These are phyloP conservation scores for Brassica balearica DNA, from an alignment of 441 rosid genomes.

Conservation along the genomic window DNA sequence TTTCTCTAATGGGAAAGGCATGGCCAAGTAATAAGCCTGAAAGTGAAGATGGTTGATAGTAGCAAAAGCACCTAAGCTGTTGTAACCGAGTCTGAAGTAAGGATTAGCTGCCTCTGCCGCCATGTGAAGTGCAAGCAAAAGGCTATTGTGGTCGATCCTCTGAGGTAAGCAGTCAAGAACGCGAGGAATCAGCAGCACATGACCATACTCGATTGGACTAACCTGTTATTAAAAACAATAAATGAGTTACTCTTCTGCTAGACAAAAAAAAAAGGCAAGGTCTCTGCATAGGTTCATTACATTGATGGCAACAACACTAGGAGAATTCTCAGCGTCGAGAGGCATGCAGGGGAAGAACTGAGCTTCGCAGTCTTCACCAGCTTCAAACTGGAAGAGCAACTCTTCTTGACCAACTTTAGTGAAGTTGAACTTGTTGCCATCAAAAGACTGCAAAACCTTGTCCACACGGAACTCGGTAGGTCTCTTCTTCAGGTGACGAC, in stretches of 20 bases:
- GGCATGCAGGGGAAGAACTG: constrained; percentile 80
- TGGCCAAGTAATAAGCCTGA: constrained; percentile 58
- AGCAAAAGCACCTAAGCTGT: constrained; percentile 98
- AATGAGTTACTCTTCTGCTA: neutral
- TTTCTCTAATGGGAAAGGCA: constrained; percentile 55
- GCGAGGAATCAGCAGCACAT: neutral
- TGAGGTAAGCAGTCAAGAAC: constrained; percentile 90
- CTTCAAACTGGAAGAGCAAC: constrained; percentile 93
- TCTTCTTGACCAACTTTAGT: constrained; percentile 96
- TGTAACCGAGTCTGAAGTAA: constrained; percentile 91
- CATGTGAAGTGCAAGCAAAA: constrained; percentile 86
- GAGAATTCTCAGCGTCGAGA: constrained; percentile 72
- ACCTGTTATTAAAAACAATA: constrained; percentile 48
- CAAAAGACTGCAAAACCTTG: constrained; percentile 90
- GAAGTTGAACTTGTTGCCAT: constrained; percentile 87
- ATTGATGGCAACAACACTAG: constrained; percentile 91
- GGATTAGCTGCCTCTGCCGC: constrained; percentile 88
- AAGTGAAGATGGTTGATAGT: constrained; percentile 98
- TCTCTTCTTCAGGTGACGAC: constrained; percentile 96
- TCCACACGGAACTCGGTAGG: constrained; percentile 96
- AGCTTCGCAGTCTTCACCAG: constrained; percentile 68
- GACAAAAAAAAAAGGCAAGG: constrained; percentile 47
- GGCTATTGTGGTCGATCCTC: constrained; percentile 43
- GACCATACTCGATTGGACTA: constrained; percentile 54
- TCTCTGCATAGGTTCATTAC: constrained; percentile 47